Conservation (phyloP, 2,329 filamentous ascomycete genomes). For the Aspergillus clavatus region DNA sequence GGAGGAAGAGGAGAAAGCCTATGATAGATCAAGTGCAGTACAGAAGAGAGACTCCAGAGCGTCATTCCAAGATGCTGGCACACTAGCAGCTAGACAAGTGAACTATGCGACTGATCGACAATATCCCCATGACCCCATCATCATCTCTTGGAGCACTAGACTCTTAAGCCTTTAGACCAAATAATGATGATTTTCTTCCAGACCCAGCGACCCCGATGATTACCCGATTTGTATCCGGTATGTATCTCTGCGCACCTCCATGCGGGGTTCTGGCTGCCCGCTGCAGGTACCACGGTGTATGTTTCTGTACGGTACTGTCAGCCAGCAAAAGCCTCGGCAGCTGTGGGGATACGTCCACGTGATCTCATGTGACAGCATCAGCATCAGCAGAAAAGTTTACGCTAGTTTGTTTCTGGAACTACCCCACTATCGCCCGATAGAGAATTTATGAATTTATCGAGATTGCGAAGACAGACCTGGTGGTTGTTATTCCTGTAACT, state of each 20-base stretch:
- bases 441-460: neutral
- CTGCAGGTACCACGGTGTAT: constrained; percentile 8
- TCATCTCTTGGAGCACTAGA: neutral
- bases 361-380: constrained; percentile 6
- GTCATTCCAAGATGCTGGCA: too few species aligned
- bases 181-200: neutral
- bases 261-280: neutral
- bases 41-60: neutral
- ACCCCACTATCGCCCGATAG: constrained; percentile 4
- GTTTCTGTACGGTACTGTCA: neutral
- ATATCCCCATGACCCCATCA: neutral
- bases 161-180: too few species aligned
- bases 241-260: constrained; percentile 10
- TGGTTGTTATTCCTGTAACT: neutral
- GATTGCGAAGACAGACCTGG: neutral
- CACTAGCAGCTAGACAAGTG: neutral
- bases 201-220: constrained; percentile 8
- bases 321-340: constrained; percentile 9
- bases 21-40: too few species aligned
- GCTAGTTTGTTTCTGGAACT: constrained; percentile 5
- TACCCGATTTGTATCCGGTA: constrained; percentile 13
- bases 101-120: neutral
- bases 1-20: neutral
- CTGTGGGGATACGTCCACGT: constrained; percentile 4
- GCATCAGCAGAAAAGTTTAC: neutral